These are phyloP conservation scores for Suhomyces kilbournensis DNA, from an alignment of 805 yeast species.

Conservation along the genomic window DNA sequence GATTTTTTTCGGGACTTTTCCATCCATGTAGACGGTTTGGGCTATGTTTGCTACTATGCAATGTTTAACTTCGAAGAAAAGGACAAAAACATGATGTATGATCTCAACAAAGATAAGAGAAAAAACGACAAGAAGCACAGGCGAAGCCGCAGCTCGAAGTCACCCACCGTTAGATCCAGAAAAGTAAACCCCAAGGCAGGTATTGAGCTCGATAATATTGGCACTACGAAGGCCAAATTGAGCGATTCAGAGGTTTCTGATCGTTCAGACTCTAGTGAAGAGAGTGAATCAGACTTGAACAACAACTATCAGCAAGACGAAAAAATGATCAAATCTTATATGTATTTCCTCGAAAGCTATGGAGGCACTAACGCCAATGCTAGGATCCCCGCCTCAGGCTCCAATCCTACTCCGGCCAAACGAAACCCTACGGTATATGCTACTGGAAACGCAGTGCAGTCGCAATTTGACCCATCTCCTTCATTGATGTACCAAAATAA, in stretches of 20 bases:
- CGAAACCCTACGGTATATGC: neutral
- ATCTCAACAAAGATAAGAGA: constrained; percentile 19
- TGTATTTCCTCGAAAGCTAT: constrained; percentile 84
- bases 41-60: constrained; percentile 91
- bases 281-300: constrained; percentile 27
- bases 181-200: neutral
- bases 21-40: constrained; percentile 89
- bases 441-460: neutral
- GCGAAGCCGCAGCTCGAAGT: constrained; percentile 6
- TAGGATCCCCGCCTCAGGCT: neutral
- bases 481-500: constrained; percentile 12
- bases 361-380: constrained; percentile 27
- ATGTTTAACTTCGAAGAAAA: constrained; percentile 78
- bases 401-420: neutral
- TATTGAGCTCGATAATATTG: constrained; percentile 16
- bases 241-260: constrained; percentile 10
- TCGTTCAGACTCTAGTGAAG: constrained; percentile 14
- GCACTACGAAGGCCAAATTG: constrained; percentile 7
- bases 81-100: constrained; percentile 43
- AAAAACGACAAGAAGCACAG: constrained; percentile 4
- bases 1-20: constrained; percentile 91
- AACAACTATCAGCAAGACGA: constrained; percentile 59
- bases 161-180: neutral
- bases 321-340: constrained; percentile 88
- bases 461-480: constrained; percentile 13